Base-by-base conservation (phyloP, 805 yeast genomes). In the Lipomyces kockii region DNA sequence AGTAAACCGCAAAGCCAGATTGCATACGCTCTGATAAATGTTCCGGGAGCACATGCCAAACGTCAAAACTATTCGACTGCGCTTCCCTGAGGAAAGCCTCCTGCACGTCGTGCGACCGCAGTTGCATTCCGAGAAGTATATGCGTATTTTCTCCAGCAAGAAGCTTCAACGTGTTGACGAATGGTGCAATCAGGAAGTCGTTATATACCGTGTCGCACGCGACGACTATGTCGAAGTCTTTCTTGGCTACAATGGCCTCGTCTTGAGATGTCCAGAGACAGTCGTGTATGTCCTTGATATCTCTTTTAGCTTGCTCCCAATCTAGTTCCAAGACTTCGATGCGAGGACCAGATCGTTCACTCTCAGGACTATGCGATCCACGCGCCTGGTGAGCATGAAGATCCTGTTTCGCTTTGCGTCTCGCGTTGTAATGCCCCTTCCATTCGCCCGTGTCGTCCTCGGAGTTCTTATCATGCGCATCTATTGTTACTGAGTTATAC, bases 201-300 rank as follows among this genome's bases (percentile, higher is more conserved):
- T 88, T 88, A 77, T 88, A 88, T 2, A 88, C 81, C 5, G 90
- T 84, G 73, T 88, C 92, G 72, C 88, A 85, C 0, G 90, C 89
- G 9, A 88, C 73, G 4, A 88, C 78, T 55, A 81, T 76, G 67
- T 85, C 88, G 27, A 71, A 66, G 8, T 9, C 70, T 27, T 11
- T 53, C 51, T 6, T 69, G 20, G 60, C 76, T 77, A 35, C 75
- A 11, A n/a, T 14, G 9, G 12, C 22, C 68, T 35, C 34, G 25
- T 55, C 58, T 3, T n/a, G 14, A 5, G 61, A 35, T 4, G 49
- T 58, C 25, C 46, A 34, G 17, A 73, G 60, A 4, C 32, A 59
- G 9, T 72, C 64, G 14, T 56, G 58, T 11, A 80, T 63, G 17
- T 73, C 76, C 25, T 65, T 65, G 34, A 74, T 25, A 0, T 84